Base-by-base conservation (phyloP, 331 rosid genomes). In the Prunus yedoensis region DNA sequence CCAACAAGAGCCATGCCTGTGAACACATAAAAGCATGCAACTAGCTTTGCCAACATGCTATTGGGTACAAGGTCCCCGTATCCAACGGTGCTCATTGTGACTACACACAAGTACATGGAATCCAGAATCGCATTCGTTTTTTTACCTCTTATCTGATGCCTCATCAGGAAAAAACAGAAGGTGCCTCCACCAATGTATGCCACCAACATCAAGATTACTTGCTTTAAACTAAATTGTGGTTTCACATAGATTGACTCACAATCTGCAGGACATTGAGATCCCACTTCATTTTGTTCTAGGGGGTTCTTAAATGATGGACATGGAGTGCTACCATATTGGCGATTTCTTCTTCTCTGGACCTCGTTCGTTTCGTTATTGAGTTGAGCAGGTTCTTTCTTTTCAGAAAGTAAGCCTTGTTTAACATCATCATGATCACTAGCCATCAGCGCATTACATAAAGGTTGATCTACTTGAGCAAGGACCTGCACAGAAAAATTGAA, bases 31-130 rank as follows among this genome's bases (percentile, higher is more conserved):
- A 87, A 28, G 78, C 90, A 88, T 0, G 98, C 96, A 60, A 93
- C 87, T 28, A 91, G 87, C 70, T 93, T 93, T 46, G 98, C 88
- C 61, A 80, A 21, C 9, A 66, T 13, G 79, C 87, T 89, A 28
- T 81, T 46, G 0, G 98, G 97, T 11, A 91, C 98, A 79, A 93
- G 96, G 77, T 93, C 97, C 13, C 97, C 97, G 62, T 93, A 93
- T 12, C 97, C 98, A 45, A 93, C 97, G 0, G 96, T 91, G 43
- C 94, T 93, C 96, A 93, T 91, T 47, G 97, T 91, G 59, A 93
- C 97, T 67, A 93, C 94, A 84, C 89, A 89, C 75, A 93, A 87
- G 85, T 91, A 93, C 56, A 91, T 67, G 74, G 96, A 80, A 73
- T 93, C 98, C 25, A 91, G 88, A 80, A 88, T 75, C 4, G 83